phyloP scores from a whole-genome alignment of 2,329 filamentous ascomycete species.

The Stagonosporopsis cucurbitacearum region DNA sequence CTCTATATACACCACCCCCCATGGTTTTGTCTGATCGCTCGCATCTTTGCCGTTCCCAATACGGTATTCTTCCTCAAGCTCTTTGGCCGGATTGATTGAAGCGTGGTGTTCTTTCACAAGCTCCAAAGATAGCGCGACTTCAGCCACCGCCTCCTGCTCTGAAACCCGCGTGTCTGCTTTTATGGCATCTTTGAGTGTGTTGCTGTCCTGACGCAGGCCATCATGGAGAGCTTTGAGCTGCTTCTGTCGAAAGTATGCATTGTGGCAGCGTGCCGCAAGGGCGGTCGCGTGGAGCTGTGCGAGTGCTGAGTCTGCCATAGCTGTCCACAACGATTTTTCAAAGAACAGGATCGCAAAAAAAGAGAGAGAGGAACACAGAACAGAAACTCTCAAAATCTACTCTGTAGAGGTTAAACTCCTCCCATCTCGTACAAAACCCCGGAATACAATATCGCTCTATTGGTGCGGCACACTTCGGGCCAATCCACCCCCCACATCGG shows the following conservation, averaged over 20 bases:
- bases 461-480: conserved; percentile 3
- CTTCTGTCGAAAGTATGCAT: conserved; percentile 55
- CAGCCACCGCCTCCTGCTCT: conserved; percentile 49
- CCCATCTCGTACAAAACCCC: not conserved
- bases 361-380: not conserved
- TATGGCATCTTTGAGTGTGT: conserved; percentile 51
- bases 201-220: conserved; percentile 44
- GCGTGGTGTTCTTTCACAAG: conserved; percentile 51
- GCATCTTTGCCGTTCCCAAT: conserved; percentile 52
- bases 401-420: conserved; percentile 3
- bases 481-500: conserved; percentile 7
- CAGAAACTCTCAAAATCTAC: not conserved
- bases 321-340: not conserved
- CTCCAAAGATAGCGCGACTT: conserved; percentile 52
- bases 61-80: conserved; percentile 52
- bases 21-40: conserved; percentile 39
- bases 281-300: conserved; percentile 50
- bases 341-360: not conserved
- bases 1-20: conserved; percentile 58
- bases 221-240: conserved; percentile 55
- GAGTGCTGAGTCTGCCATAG: conserved; percentile 30
- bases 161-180: conserved; percentile 48
- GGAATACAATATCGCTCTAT: not conserved
- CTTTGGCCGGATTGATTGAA: conserved; percentile 49
- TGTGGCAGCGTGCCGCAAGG: conserved; percentile 55